A percentile compares a stretch with the other conserved stretches of the same genome.
These are phyloP conservation scores for Ochromonas danica DNA, from an alignment of 108 stramenopile genomes.

Conservation along the genomic window DNA sequence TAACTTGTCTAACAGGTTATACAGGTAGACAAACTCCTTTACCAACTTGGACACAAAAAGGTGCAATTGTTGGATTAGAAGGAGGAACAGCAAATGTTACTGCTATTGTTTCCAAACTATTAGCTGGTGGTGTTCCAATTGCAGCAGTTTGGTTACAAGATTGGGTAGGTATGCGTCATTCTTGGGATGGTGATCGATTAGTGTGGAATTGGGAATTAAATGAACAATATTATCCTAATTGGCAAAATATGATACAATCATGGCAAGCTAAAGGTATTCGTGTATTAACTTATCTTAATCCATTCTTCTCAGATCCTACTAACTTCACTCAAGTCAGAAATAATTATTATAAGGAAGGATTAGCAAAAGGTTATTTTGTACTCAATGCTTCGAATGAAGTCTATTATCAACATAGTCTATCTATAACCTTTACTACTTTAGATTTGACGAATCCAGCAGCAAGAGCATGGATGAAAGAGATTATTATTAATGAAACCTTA, in stretches of 20 bases:
- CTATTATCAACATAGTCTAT: neutral
- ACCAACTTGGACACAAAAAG: conserved; percentile 58
- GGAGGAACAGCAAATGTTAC: conserved; percentile 53
- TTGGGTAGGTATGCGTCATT: conserved; percentile 53
- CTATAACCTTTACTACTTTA: conserved; percentile 40
- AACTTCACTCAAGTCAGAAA: conserved; percentile 51
- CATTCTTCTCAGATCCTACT: conserved; percentile 53
- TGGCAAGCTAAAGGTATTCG: conserved; percentile 44
- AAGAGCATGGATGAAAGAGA: conserved; percentile 45
- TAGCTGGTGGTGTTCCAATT: conserved; percentile 31
- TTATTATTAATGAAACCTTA: conserved; percentile 46
- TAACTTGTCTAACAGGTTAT: conserved; percentile 46
- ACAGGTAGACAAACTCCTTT: conserved; percentile 46
- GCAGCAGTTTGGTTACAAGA: conserved; percentile 58
- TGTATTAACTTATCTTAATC: conserved; percentile 56
- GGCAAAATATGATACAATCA: conserved; percentile 43
- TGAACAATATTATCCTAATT: conserved; percentile 50
- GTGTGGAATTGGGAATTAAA: conserved; percentile 61
- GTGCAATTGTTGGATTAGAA: conserved; percentile 53
- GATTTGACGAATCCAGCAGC: conserved; percentile 53
- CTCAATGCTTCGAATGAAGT: neutral
- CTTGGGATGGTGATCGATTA: conserved; percentile 37
- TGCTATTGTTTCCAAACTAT: conserved; percentile 28
- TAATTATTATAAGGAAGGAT: conserved; percentile 51
- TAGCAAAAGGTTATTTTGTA: conserved; percentile 43